These are phyloP conservation scores for Paramyrothecium sp. DNA, from an alignment of 2,329 filamentous ascomycete species.

Conservation along the genomic window DNA sequence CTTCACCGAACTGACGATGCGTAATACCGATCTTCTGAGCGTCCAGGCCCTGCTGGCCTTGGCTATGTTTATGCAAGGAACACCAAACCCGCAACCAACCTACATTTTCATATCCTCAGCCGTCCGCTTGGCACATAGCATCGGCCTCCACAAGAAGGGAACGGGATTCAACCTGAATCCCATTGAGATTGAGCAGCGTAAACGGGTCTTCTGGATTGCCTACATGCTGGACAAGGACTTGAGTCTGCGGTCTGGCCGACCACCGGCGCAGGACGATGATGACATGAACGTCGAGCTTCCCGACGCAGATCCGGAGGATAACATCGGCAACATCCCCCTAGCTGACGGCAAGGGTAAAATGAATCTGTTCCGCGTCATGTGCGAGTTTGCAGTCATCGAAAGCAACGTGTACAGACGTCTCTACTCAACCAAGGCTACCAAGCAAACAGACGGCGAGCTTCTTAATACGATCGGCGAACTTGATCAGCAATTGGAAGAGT, in stretches of 20 bases:
- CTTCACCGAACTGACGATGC: conserved; percentile 89
- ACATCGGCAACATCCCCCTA: conserved; percentile 90
- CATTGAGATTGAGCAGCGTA: conserved; percentile 87
- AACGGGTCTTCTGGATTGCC: conserved; percentile 64
- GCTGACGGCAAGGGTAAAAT: conserved; percentile 87
- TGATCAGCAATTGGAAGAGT: conserved; percentile 84
- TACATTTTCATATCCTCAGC: conserved; percentile 90
- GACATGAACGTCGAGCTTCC: conserved; percentile 95
- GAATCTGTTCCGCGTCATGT: conserved; percentile 93
- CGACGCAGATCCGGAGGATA: conserved; percentile 84
- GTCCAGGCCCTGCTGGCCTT: conserved; percentile 93
- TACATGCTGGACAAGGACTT: conserved; percentile 66
- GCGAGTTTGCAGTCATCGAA: conserved; percentile 86
- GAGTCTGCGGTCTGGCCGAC: conserved; percentile 57
- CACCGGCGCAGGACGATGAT: conserved; percentile 62
- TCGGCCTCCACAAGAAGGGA: conserved; percentile 91
- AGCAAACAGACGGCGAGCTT: conserved; percentile 88
- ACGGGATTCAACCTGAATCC: conserved; percentile 91
- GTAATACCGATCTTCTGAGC: conserved; percentile 91
- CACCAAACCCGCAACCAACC: conserved; percentile 91
- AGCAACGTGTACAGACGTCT: conserved; percentile 91
- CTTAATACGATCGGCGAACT: conserved; percentile 95
- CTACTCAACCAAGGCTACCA: conserved; percentile 89
- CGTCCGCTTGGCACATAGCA: conserved; percentile 86
- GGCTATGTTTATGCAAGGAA: conserved; percentile 92